Base-by-base conservation (phyloP, 306 rosid species). In the Quercus parvula region DNA sequence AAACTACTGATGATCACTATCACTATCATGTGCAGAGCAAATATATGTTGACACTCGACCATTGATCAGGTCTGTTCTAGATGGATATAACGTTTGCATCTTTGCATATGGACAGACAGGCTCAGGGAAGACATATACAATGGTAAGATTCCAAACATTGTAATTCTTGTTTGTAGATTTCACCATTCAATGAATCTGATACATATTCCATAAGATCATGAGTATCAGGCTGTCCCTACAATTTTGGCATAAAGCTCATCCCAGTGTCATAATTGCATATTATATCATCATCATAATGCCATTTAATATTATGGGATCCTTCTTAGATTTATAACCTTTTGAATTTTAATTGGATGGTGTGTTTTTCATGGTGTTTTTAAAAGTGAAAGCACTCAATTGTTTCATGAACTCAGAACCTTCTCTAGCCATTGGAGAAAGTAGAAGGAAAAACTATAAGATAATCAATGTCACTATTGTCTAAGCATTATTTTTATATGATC, bases 71-170 rank as follows among this genome's bases (percentile, higher is more conserved):
- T 95, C 99, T 0, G 97, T 79, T 81, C 80, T 95, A 69, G 99
- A 95, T 79, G 99, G 99, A 68, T 95, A 79, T 79, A 95, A 95
- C 77, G 97, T 83, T 38, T 95, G 99, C 87, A 95, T 95, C 83
- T 95, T 95, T 79, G 99, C 99, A 15, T 95, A 91, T 82, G 99
- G 99, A 77, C 99, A 95, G 78, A 95, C 99, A 31, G 99, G 99
- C 82, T 95, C 99, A 2, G 99, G 99, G 76, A 95, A 95, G 88
- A 95, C 99, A 11, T 95, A 91, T 81, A 95, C 99, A 17, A 95
- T 95, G 99, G 99, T 94, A 94, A 82, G n/a, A 31, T 78, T 31
- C 55, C 55, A 19, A 51, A 54, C 30, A 63, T 31, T 30, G 20
- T 56, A 27, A 35, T 61, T 78, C 18, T 27, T 33, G 38, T 33